A percentile compares a stretch with the other conserved stretches of the same genome.
Evolutionary conservation across 345 rosid genomes (phyloP).

Genomic region (Mercurialis annua): DNA sequence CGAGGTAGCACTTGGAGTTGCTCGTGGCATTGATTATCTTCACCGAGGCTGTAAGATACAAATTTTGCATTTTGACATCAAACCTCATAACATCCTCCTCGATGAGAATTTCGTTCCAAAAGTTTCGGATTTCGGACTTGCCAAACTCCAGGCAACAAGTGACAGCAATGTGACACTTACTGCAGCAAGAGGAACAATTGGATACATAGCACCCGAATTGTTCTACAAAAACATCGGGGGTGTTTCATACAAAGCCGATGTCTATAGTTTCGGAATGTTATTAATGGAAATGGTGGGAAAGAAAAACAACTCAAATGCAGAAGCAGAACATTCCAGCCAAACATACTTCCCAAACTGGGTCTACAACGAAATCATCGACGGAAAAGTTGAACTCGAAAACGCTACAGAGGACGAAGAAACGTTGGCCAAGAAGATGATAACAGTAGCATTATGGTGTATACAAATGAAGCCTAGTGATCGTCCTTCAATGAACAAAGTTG

Average conservation of each 20-base stretch:
- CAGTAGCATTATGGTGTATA: constrained; percentile 22
- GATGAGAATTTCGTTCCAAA: constrained; percentile 18
- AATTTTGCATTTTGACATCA: constrained; percentile 22
- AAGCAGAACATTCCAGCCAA: constrained; percentile 12
- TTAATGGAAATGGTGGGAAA: constrained; percentile 24
- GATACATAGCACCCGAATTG: constrained; percentile 22
- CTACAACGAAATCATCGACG: constrained; percentile 8
- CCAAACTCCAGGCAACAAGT: constrained; percentile 10
- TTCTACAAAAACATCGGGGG: constrained; percentile 21
- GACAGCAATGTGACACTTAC: constrained; percentile 1
- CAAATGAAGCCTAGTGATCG: constrained; percentile 21
- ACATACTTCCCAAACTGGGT: constrained; percentile 24
- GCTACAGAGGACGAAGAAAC: constrained; percentile 3
- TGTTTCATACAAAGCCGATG: constrained; percentile 24
- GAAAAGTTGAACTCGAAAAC: constrained; percentile 6
- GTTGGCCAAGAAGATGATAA: constrained; percentile 15
- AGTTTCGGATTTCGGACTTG: constrained; percentile 22
- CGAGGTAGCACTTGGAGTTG: constrained; percentile 13
- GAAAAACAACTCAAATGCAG: constrained; percentile 9
- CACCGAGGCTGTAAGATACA: constrained; percentile 20
- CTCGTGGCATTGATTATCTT: constrained; percentile 18
- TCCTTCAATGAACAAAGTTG: constrained; percentile 19
- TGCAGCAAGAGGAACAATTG: constrained; percentile 24
- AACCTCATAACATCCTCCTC: constrained; percentile 23
- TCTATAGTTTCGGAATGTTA: constrained; percentile 24